A percentile compares a stretch with the other conserved stretches of the same genome.
Evolutionary conservation across 345 rosid genomes (phyloP).

Genomic region (Euphorbia lathyris): DNA sequence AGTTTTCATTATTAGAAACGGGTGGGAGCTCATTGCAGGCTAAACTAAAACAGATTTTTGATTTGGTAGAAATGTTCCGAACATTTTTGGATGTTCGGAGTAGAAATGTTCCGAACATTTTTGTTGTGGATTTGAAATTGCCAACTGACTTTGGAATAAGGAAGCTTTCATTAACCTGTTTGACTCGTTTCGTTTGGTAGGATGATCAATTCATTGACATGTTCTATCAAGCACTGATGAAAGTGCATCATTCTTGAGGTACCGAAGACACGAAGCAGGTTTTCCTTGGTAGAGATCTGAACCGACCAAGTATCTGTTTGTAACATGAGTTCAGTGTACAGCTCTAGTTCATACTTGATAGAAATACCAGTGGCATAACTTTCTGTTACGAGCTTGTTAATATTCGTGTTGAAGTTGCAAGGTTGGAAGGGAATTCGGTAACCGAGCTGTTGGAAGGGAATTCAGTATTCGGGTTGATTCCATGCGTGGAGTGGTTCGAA

Average conservation of each 20-base stretch:
- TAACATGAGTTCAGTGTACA: slow-evolving; percentile 30
- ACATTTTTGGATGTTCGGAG: neutral
- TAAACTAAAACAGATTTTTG: neutral
- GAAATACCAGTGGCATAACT: slow-evolving; percentile 10
- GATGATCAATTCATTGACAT: slow-evolving; percentile 63
- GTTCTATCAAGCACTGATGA: slow-evolving; percentile 54
- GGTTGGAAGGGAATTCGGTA: neutral
- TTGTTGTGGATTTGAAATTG: neutral
- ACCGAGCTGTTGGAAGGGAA: slow-evolving; percentile 4
- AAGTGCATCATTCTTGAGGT: slow-evolving; percentile 47
- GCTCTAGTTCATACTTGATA: slow-evolving; percentile 10
- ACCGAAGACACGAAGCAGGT: neutral
- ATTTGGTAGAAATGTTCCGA: neutral
- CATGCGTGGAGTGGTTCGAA: neutral
- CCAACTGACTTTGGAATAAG: neutral
- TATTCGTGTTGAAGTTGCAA: slow-evolving; percentile 3
- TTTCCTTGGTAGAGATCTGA: slow-evolving; percentile 8
- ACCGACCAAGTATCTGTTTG: slow-evolving; percentile 19
- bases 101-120: neutral
- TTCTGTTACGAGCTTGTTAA: slow-evolving; percentile 4
- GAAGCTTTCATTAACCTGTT: neutral
- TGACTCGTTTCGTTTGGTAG: slow-evolving; percentile 31
- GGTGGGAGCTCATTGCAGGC: neutral
- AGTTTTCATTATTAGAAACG: neutral
- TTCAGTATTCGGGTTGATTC: neutral